A percentile compares a stretch with the other conserved stretches of the same genome.
Conservation (phyloP, 73 alveolate species). For the Strombidium stylifer region DNA sequence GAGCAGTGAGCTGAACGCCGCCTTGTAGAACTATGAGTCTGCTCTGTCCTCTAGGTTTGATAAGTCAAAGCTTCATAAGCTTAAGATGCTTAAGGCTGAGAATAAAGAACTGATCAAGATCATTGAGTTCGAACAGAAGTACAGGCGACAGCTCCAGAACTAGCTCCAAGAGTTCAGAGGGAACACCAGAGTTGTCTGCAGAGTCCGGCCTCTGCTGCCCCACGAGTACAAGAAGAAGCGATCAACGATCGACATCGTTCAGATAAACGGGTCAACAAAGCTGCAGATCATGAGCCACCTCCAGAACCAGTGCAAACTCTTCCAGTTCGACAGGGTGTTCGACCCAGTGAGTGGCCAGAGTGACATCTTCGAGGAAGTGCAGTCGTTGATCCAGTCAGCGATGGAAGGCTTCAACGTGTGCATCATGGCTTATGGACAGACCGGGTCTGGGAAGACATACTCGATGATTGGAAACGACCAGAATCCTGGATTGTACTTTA, state of each 20-base stretch:
- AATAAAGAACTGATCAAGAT: slow-evolving; percentile 10
- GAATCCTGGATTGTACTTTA: slow-evolving; percentile 65
- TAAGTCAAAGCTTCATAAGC: too few relatives aligned
- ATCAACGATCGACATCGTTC: too few relatives aligned
- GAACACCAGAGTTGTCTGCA: slow-evolving; percentile 86
- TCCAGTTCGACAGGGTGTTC: slow-evolving; percentile 79
- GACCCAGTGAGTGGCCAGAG: slow-evolving; percentile 51
- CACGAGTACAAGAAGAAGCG: slow-evolving; percentile 45
- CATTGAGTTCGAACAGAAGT: not conserved
- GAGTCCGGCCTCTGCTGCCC: slow-evolving; percentile 79
- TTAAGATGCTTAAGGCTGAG: not conserved
- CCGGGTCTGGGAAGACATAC: slow-evolving; percentile 91
- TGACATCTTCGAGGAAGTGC: slow-evolving; percentile 75
- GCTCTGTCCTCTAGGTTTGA: too few relatives aligned
- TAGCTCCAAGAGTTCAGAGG: slow-evolving; percentile 89
- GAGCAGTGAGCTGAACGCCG: too few relatives aligned
- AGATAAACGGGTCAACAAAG: slow-evolving; percentile 22
- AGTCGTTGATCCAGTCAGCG: slow-evolving; percentile 66
- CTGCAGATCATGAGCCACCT: slow-evolving; percentile 38
- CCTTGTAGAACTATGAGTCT: too few relatives aligned
- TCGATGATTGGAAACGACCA: slow-evolving; percentile 80
- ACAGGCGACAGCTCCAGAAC: slow-evolving; percentile 65
- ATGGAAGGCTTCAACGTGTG: slow-evolving; percentile 88
- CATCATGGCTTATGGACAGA: slow-evolving; percentile 88
- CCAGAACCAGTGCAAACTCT: too few relatives aligned